These are phyloP conservation scores for Cystobasidiaceae sp. DNA, from an alignment of 1,284 basidiomycete genomes.

Conservation along the genomic window DNA sequence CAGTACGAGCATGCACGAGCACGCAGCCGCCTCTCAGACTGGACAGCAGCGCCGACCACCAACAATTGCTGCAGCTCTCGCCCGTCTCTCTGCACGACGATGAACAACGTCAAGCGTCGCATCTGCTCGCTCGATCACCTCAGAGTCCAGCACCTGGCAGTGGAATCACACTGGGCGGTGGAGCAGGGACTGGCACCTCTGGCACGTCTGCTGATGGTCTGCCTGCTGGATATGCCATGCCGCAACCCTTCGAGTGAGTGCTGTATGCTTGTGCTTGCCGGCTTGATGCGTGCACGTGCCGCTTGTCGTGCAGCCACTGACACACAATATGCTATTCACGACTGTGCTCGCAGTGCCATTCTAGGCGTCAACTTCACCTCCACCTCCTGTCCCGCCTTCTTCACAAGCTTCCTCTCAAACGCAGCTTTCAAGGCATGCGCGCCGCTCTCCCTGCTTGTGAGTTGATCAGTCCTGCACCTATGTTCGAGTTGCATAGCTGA, in stretches of 20 bases:
- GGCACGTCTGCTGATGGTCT: neutral
- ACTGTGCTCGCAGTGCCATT: conserved; percentile 31
- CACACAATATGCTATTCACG: neutral
- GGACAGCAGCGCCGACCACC: too few species aligned
- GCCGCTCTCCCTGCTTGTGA: conserved; percentile 39
- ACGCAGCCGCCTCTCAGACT: too few species aligned
- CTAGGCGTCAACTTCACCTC: conserved; percentile 39
- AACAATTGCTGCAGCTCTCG: neutral
- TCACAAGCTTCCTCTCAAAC: conserved; percentile 38
- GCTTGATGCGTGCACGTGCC: neutral
- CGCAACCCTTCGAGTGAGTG: conserved; percentile 37
- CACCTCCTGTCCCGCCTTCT: conserved; percentile 40
- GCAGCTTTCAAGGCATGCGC: conserved; percentile 37
- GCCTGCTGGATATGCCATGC: conserved; percentile 32
- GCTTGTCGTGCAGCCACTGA: neutral
- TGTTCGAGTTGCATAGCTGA: neutral
- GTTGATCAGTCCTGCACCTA: neutral
- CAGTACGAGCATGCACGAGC: too few species aligned
- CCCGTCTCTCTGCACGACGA: neutral
- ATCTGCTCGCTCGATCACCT: too few species aligned
- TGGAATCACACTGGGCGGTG: too few species aligned
- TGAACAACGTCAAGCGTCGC: too few species aligned
- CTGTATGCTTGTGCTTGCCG: neutral
- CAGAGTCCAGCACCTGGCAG: too few species aligned
- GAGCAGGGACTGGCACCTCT: neutral